Evolutionary conservation across 805 yeast species (phyloP), one percentile per base, ranked within the genome.

Genomic region (Pichia paraexigua): DNA sequence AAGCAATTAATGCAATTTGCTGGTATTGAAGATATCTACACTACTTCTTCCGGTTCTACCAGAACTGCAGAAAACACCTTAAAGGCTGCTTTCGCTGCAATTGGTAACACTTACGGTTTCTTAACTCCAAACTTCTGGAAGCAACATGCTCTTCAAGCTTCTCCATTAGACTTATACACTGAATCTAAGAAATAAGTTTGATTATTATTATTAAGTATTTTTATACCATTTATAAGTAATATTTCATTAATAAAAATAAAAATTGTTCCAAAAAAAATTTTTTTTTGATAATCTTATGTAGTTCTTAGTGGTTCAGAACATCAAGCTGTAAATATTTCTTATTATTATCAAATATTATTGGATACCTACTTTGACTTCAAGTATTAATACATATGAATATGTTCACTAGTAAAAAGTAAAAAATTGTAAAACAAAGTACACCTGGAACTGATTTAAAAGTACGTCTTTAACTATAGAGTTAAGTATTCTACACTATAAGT

Each of bases 51-150:
- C 63, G 99, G 99, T 79, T 87, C 96, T 68, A 94, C 99, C 83
- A 90, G 97, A 87, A 94, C 99, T 72, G 82, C 91, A 70, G 99
- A 94, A 83, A 94, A 94, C 96, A 94, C 99, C 75, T 87, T 94
- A 75, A 94, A 94, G 86, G 99, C 99, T 72, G 88, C 97, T 71
- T 94, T 94, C 83, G 91, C 85, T 77, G 99, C 99, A 71, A 86
- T 94, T 71, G 97, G 97, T 82, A 92, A 91, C 96, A 89, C 99
- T 67, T 94, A 94, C 89, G 97, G 95, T 80, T 94, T 91, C 98
- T 86, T 94, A 80, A 94, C 99, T 76, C 99, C 99, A 73, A 87
- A 91, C 96, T 83, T 94, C 78, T 94, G 99, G 99, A 78, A 79
- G 68, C 87, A 83, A 68, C 82, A 83, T 70, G 81, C 87, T 61